Evolutionary conservation across 768 basidiomycete species (phyloP), one percentile per base, ranked within the genome.

Genomic region (Pleurotus giganteus): DNA sequence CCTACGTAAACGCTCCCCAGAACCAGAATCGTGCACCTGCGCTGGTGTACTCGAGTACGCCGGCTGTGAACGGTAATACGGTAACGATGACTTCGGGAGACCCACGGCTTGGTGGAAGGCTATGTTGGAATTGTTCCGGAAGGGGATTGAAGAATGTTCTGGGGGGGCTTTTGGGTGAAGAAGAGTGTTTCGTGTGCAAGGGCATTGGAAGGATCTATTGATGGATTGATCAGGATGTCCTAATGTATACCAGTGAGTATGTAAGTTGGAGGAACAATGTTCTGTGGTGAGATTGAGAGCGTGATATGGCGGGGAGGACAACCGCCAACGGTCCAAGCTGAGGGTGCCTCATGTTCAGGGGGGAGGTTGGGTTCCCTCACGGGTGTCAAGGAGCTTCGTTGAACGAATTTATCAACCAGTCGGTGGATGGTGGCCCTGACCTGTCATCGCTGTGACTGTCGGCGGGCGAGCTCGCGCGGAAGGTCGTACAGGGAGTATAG

Each of bases 51-150:
- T 50, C 56, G 27, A 51, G 37, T 31, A 15, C 47, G 37, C 41
- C 54, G 9, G 68, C 69, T 1, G 66, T 70, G 1, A 71, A 71
- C 1, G 77, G 75, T 0, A 67, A 76, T 15, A 67, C 81, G 12
- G 58, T 78, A 1, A 73, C 85, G 2, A 78, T 86, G 50, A 57
- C 57, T 0, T 79, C 90, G 0, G 90, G 90, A 2, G 90, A 92
- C 65, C 74, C 85, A 19, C 67, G 89, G 44, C 69, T 91, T 7
- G 90, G 89, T 2, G 90, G 91, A 0, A 60, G 69, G 41, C 50
- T 78, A 59, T 92, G 91, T 66, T 81, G 77, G 80, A 70, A 76
- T 21, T 92, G 90, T 63, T 69, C 73, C 29, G 91, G 91, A 2
- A 64, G 68, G 19, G 89, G 88, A 3, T 69, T 60, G 31, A 64